These are phyloP conservation scores for Phyllosticta capitalensis DNA, from an alignment of 2,329 filamentous ascomycete species.

Conservation along the genomic window DNA sequence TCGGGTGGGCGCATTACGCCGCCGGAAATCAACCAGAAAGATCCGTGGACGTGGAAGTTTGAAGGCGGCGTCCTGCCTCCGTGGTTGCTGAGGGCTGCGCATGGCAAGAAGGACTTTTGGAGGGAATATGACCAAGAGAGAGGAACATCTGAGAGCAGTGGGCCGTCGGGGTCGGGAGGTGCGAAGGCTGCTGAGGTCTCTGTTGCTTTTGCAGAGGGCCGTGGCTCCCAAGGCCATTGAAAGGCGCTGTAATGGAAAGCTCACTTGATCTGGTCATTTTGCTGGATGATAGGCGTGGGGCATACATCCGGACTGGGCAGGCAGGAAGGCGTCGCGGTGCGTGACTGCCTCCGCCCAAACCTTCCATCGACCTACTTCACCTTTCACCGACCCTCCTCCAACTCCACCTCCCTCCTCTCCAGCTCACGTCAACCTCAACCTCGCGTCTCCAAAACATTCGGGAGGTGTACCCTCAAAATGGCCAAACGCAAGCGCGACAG, in stretches of 20 bases:
- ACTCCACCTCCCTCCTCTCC: no score
- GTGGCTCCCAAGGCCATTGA: neutral
- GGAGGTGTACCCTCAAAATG: no score
- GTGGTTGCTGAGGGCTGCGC: conserved; percentile 56
- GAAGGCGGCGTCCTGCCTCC: conserved; percentile 65
- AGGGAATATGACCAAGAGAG: conserved; percentile 10
- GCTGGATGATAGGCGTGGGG: no score
- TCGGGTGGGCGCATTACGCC: conserved; percentile 64
- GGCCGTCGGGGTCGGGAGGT: neutral
- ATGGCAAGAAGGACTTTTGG: conserved; percentile 70
- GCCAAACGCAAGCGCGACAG: no score
- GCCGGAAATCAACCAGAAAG: conserved; percentile 64
- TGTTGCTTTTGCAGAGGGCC: neutral
- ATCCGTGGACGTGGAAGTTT: conserved; percentile 70
- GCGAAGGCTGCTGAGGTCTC: neutral
- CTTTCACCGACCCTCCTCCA: no score
- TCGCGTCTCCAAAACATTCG: no score
- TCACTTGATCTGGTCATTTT: neutral
- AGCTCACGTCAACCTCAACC: no score
- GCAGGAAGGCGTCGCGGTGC: no score
- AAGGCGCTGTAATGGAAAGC: neutral
- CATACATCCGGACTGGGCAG: no score
- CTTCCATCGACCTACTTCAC: no score
- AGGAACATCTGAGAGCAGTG: neutral
- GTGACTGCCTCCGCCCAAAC: no score